Base-by-base conservation (phyloP, 768 basidiomycete genomes). In the Tulasnella sp. region DNA sequence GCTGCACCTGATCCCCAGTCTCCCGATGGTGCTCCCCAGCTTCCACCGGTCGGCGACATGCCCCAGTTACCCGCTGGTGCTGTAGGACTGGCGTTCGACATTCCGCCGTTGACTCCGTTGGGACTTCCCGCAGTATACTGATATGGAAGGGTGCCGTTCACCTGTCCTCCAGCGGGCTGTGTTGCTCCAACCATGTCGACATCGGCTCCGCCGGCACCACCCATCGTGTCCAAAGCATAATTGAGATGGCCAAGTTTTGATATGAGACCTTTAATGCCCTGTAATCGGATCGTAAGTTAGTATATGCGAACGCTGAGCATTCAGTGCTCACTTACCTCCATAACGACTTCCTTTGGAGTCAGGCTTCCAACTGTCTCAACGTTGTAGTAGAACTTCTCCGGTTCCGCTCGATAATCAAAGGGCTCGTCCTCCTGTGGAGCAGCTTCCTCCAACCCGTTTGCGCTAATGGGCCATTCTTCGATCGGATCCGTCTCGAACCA, bases 321-420 rank as follows among this genome's bases (percentile, higher is more conserved):
- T 26, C 41, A 64, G 35, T 34, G 35, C 47, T 17, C 32, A 62
- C 81, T 59, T 65, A 90, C 92, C 86, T 88, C 93, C 85, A 90
- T 87, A 19, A 95, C 87, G 7, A 95, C 92, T 78, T 95, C 94
- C 77, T 95, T 91, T 0, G 94, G 92, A 11, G 86, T 86, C 39
- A 96, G 79, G 79, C 91, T 94, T 14, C 96, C 96, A 74, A 95
- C 94, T 17, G 93, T 93, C 81, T 99, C 97, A 5, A 96, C 92
- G 74, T 94, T 91, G 76, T 95, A 87, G 80, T 98, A 99, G 79
- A 96, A 99, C 78, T 90, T 90, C 42, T 87, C 86, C 5, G 97
- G 92, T 77, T 92, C 89, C 35, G 93, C 92, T 66, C 87, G 87
- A 80, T 87, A 98, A 78, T 98, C 93, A 77, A 98, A 98, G 5